Conservation (phyloP, 306 rosid genomes). For the Castanea mollissima region DNA sequence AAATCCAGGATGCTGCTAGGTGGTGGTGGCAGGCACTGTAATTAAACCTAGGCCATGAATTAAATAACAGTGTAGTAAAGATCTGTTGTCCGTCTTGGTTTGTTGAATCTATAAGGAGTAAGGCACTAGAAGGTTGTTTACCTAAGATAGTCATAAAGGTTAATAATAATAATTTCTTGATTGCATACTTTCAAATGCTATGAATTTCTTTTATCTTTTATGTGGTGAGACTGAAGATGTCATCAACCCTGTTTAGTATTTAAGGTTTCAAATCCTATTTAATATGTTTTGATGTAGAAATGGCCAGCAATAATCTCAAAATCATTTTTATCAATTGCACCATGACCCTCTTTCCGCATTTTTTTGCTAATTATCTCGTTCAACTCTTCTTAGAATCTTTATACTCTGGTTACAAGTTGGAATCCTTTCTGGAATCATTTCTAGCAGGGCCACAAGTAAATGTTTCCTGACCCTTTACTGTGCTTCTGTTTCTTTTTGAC, state of each 20-base stretch:
- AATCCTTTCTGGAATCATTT: not conserved
- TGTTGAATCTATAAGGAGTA: too few species aligned
- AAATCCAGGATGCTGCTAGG: not conserved
- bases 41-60: not conserved
- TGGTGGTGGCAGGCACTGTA: not conserved
- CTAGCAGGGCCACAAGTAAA: not conserved
- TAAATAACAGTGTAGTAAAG: not conserved
- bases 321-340: not conserved
- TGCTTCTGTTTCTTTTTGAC: not conserved
- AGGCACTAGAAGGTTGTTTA: too few species aligned
- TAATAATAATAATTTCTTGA: not conserved
- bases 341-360: not conserved
- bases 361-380: not conserved
- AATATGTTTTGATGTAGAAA: not conserved
- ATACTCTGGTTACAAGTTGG: not conserved
- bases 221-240: not conserved
- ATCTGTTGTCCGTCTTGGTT: not conserved
- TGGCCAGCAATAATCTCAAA: not conserved
- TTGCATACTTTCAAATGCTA: not conserved
- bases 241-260: not conserved
- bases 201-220: not conserved
- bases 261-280: not conserved
- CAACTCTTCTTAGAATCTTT: slow-evolving; percentile 10
- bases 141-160: too few species aligned
- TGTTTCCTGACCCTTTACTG: not conserved